phyloP scores from a whole-genome alignment of 1,284 basidiomycete species.

The Pseudozyma pruni region DNA sequence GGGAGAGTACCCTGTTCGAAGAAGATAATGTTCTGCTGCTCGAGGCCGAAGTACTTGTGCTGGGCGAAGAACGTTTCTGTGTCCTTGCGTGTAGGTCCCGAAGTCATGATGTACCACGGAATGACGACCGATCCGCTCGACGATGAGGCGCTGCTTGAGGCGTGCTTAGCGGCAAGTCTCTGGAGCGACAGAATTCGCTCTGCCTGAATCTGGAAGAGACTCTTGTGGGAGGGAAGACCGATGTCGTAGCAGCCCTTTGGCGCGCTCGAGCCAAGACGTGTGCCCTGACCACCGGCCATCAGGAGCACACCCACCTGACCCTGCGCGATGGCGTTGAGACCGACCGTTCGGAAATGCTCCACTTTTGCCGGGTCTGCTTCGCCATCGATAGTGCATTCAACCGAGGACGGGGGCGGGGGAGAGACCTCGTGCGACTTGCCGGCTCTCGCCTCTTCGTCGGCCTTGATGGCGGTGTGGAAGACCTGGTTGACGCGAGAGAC shows the following conservation, averaged over 20 bases:
- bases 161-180: conserved; percentile 73
- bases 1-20: conserved; percentile 99
- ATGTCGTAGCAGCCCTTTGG: conserved; percentile 99
- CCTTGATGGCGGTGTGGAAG: conserved; percentile 79
- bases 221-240: conserved; percentile 88
- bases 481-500: conserved; percentile 90
- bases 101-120: conserved; percentile 99
- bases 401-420: conserved; percentile 53
- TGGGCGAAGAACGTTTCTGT: conserved; percentile 87
- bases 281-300: conserved; percentile 98
- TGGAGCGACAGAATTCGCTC: conserved; percentile 89
- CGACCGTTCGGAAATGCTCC: conserved; percentile 74
- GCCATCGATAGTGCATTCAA: conserved; percentile 54
- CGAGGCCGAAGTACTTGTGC: conserved; percentile 85
- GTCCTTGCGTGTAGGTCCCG: conserved; percentile 87
- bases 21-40: conserved; percentile 83
- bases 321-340: conserved; percentile 81
- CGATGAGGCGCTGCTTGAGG: conserved; percentile 71
- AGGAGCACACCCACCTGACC: conserved; percentile 91
- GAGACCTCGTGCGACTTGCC: conserved; percentile 67
- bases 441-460: conserved; percentile 74
- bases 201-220: conserved; percentile 95
- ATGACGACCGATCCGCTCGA: conserved; percentile 75
- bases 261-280: conserved; percentile 86
- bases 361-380: conserved; percentile 56